Percentiles rank a stretch among this genome's conserved stretches.
Evolutionary conservation across 108 stramenopile species (phyloP).

Genomic region (Cyclotella sp.): DNA sequence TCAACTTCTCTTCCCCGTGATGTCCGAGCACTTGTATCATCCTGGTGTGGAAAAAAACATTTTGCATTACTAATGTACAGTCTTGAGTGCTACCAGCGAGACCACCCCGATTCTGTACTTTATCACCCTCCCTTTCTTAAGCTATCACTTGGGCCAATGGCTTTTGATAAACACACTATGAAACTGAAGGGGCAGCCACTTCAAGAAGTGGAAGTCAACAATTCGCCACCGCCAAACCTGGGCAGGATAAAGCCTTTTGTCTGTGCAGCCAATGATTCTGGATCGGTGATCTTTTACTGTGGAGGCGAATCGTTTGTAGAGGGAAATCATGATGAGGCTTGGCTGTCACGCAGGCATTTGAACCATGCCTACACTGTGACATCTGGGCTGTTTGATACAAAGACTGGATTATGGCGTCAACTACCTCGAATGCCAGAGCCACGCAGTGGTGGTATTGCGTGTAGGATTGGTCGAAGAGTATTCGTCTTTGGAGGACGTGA

Average conservation of each 20-base stretch:
- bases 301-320: not conserved
- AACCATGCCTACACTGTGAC: not conserved
- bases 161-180: not conserved
- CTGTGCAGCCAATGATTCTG: slow-evolving; percentile 4
- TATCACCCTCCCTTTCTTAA: not conserved
- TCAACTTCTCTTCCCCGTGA: not conserved
- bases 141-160: not conserved
- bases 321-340: not conserved
- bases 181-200: slow-evolving; percentile 2
- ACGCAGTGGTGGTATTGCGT: not conserved
- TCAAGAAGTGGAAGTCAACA: not conserved
- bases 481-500: not conserved
- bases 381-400: not conserved
- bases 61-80: not conserved
- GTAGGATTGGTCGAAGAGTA: not conserved
- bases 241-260: not conserved
- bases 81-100: not conserved
- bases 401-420: not conserved
- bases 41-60: not conserved
- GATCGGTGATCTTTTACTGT: slow-evolving; percentile 12
- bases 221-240: not conserved
- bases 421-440: slow-evolving; percentile 1
- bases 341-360: not conserved
- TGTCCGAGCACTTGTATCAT: not conserved
- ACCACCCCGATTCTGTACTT: not conserved